Conservation (phyloP, 169 alveolate genomes). For the Eimeria necatrix region DNA sequence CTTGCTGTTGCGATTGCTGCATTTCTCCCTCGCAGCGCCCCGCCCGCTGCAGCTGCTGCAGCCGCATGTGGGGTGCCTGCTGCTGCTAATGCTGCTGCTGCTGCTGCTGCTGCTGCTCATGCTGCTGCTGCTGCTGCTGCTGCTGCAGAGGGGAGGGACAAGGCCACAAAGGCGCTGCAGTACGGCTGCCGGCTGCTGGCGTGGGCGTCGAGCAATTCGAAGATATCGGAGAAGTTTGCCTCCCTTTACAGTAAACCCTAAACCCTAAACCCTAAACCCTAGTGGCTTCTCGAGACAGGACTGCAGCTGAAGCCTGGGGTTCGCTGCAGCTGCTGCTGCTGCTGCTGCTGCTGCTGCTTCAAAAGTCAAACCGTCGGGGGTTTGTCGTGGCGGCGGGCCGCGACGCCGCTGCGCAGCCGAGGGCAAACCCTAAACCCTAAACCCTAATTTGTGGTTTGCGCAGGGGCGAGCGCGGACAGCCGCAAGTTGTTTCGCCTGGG, state of each 20-base stretch:
- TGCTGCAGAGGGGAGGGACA: constrained; percentile 75
- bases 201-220: constrained; percentile 40
- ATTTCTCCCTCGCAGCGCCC: too few relatives aligned
- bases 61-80: not conserved
- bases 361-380: too few relatives aligned
- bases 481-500: constrained; percentile 73
- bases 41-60: not conserved
- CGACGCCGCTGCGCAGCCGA: too few relatives aligned
- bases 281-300: too few relatives aligned
- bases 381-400: too few relatives aligned
- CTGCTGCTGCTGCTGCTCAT: constrained; percentile 26
- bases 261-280: not conserved
- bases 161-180: constrained; percentile 70
- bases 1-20: not conserved
- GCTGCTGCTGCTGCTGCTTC: too few relatives aligned
- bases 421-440: constrained; percentile 12
- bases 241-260: constrained; percentile 45
- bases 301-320: too few relatives aligned
- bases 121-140: constrained; percentile 54
- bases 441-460: not conserved
- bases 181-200: constrained; percentile 67
- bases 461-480: constrained; percentile 68
- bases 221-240: constrained; percentile 56
- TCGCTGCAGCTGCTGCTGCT: too few relatives aligned
- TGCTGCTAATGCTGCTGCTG: constrained; percentile 1